Evolutionary conservation across 148 eudicot species (phyloP).

Genomic region (Cornus controversa): DNA sequence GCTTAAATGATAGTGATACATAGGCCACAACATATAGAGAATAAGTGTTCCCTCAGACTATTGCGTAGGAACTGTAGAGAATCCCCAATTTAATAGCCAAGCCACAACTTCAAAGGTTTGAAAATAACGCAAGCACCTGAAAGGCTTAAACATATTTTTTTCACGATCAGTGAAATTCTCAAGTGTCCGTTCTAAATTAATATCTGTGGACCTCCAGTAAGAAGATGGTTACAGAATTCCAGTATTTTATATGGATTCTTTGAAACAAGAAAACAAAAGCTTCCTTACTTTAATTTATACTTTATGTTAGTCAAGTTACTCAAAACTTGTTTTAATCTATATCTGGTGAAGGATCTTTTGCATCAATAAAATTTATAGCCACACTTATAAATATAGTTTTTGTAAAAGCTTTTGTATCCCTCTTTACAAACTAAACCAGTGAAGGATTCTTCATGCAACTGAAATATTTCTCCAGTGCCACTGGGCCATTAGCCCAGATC

Average conservation of each 20-base stretch:
- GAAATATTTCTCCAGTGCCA: not conserved
- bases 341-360: not conserved
- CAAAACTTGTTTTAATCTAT: not conserved
- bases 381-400: no score
- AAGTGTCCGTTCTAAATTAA: not conserved
- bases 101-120: not conserved
- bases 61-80: not conserved
- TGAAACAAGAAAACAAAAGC: not conserved
- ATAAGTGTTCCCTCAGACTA: not conserved
- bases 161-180: not conserved
- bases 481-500: no score
- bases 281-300: not conserved
- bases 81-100: not conserved
- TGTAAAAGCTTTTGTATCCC: no score
- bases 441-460: not conserved
- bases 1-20: no score
- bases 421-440: no score
- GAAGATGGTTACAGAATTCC: not conserved
- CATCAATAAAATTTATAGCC: no score
- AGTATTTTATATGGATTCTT: not conserved
- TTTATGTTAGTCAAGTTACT: not conserved
- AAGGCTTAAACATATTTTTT: not conserved
- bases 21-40: no score
- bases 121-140: not conserved
- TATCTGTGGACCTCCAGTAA: not conserved